Base-by-base conservation (phyloP, 2,329 filamentous ascomycete species). In the Trichoderma endophyticum region DNA sequence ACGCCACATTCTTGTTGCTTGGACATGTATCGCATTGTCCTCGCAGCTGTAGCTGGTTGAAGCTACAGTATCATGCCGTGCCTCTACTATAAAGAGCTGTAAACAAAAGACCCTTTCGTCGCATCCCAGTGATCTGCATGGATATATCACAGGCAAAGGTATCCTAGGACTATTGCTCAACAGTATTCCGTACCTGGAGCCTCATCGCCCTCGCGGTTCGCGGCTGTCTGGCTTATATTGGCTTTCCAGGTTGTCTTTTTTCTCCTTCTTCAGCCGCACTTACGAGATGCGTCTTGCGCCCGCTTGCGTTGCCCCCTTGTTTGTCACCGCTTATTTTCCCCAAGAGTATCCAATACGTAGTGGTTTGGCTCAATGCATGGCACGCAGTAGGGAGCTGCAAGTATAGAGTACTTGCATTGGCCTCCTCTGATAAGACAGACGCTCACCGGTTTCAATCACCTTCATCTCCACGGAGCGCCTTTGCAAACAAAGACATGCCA, bases 251-350 rank as follows among this genome's bases (percentile, higher is more conserved):
- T 43, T 30, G 63, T 56, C 24, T 61, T 70, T 48, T 69, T 43
- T 34, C 32, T 14, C 26, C 3, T 36, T 8, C 26, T 34, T 70
- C 66, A 70, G 66, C 66, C 66, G 66, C 66, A 70, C 57, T 36
- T 62, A 36, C 57, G 66, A 70, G 66, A 54, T 70, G 66, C 56
- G 34, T 62, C 34, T 67, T 70, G 66, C 66, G 66, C 66, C 66
- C 66, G 66, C 48, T 21, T 51, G 28, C 28, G 14, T 32, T 39
- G 30, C 57, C 43, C 57, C 57, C 57, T 34, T 48, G 36, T 14
- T n/a, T 62, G 66, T 62, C 66, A 70, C 66, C 66, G 66, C 66
- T 70, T 51, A 59, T 70, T 62, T n/a, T 24, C 5, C 30, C 26
- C 4, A 43, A 28, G 36, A 48, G 54, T 26, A 32, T 48, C n/a